Evolutionary conservation across 2,329 filamentous ascomycete species (phyloP).

Genomic region (Drechslerella coelobrocha): DNA sequence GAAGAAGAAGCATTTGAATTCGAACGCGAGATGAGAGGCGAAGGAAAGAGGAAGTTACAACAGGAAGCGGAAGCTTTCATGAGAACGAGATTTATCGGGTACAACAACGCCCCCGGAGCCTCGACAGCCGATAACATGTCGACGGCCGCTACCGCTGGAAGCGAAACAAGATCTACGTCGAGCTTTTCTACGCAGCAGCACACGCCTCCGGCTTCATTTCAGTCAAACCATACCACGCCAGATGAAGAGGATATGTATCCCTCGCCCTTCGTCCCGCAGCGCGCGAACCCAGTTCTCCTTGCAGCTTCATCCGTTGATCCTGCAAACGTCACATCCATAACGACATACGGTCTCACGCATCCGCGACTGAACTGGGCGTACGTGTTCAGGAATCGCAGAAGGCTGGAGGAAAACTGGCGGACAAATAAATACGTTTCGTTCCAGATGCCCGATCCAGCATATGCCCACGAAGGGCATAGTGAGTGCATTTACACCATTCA

Average conservation of each 20-base stretch:
- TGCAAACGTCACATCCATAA: slow-evolving; percentile 56
- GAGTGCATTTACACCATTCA: slow-evolving; percentile 97
- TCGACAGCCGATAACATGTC: slow-evolving; percentile 30
- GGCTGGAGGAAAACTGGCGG: slow-evolving; percentile 90
- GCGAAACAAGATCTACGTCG: slow-evolving; percentile 55
- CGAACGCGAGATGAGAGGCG: slow-evolving; percentile 66
- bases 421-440: slow-evolving; percentile 82
- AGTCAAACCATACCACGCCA: slow-evolving; percentile 34
- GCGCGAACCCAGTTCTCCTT: slow-evolving; percentile 28
- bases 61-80: slow-evolving; percentile 42
- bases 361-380: slow-evolving; percentile 88
- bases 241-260: slow-evolving; percentile 47
- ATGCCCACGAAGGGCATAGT: slow-evolving; percentile 80
- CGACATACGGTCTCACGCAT: slow-evolving; percentile 64
- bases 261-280: slow-evolving; percentile 24
- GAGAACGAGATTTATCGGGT: slow-evolving; percentile 29
- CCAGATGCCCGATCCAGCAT: slow-evolving; percentile 82
- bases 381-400: slow-evolving; percentile 84
- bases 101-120: slow-evolving; percentile 3
- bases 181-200: slow-evolving; percentile 58
- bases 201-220: slow-evolving; percentile 42
- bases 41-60: slow-evolving; percentile 35
- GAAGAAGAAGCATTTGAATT: slow-evolving; percentile 69
- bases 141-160: slow-evolving; percentile 28
- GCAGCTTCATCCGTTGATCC: slow-evolving; percentile 40